phyloP scores from a whole-genome alignment of 805 yeast species.

The Metschnikowia peoriensis region DNA sequence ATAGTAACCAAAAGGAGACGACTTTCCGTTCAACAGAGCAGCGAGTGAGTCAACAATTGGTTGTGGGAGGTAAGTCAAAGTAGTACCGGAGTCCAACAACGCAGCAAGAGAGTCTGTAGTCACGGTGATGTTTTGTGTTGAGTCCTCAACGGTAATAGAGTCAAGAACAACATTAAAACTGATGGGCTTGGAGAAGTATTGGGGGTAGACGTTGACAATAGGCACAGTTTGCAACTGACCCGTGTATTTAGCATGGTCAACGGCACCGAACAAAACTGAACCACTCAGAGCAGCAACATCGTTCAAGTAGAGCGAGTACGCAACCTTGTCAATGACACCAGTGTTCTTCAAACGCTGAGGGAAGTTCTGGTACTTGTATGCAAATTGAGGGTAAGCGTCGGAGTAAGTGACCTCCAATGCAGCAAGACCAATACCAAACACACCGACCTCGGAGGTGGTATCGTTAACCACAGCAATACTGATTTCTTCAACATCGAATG shows the following conservation, averaged over 20 bases:
- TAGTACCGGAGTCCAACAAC: slow-evolving; percentile 52
- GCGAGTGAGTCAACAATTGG: slow-evolving; percentile 20
- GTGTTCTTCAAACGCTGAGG: slow-evolving; percentile 41
- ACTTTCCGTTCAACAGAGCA: slow-evolving; percentile 48
- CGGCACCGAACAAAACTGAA: slow-evolving; percentile 40
- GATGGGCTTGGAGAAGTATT: slow-evolving; percentile 30
- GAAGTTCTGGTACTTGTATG: neutral
- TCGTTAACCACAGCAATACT: neutral
- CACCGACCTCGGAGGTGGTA: neutral
- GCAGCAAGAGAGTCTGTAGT: slow-evolving; percentile 7
- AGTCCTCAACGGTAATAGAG: slow-evolving; percentile 24
- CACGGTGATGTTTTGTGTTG: neutral
- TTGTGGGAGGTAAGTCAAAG: slow-evolving; percentile 47
- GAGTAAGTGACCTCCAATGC: neutral
- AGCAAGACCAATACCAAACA: neutral
- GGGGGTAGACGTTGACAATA: slow-evolving; percentile 23
- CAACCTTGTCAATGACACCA: slow-evolving; percentile 52
- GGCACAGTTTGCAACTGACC: slow-evolving; percentile 34
- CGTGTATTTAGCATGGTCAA: slow-evolving; percentile 39
- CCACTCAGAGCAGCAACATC: slow-evolving; percentile 30
- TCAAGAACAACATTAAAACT: slow-evolving; percentile 48
- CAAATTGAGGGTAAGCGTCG: neutral
- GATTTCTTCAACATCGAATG: neutral
- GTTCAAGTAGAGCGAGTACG: slow-evolving; percentile 64
- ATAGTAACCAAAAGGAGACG: slow-evolving; percentile 7